Conservation (phyloP, 768 basidiomycete species). For the Sutorius australiensis region DNA sequence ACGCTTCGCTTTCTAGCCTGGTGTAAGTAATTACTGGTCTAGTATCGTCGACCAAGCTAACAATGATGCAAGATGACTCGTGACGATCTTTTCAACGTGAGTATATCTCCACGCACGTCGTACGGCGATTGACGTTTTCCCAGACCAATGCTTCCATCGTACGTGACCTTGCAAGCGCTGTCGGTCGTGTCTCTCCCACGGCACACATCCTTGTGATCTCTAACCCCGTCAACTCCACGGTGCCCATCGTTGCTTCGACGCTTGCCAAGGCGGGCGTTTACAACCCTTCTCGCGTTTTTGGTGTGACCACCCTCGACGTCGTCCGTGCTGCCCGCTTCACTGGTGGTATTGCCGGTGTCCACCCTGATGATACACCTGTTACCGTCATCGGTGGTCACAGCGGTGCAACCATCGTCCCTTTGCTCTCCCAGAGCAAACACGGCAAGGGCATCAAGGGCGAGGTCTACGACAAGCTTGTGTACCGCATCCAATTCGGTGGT, state of each 20-base stretch:
- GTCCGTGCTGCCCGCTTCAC: slow-evolving; percentile 95
- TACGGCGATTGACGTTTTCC: neutral
- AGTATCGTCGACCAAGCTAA: slow-evolving; percentile 22
- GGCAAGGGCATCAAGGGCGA: slow-evolving; percentile 77
- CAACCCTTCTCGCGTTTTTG: slow-evolving; percentile 86
- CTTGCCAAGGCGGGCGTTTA: slow-evolving; percentile 91
- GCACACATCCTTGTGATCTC: slow-evolving; percentile 97
- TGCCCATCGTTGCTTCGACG: slow-evolving; percentile 92
- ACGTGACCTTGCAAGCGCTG: slow-evolving; percentile 87
- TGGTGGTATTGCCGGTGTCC: slow-evolving; percentile 57
- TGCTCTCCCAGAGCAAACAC: slow-evolving; percentile 76
- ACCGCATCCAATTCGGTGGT: slow-evolving; percentile 96
- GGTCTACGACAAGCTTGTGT: slow-evolving; percentile 69
- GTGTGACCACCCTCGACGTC: slow-evolving; percentile 97
- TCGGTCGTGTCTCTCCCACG: slow-evolving; percentile 80
- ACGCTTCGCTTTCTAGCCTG: slow-evolving; percentile 53
- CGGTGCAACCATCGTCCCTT: slow-evolving; percentile 94
- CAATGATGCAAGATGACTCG: slow-evolving; percentile 76
- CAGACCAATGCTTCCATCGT: slow-evolving; percentile 98
- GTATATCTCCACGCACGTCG: slow-evolving; percentile 25
- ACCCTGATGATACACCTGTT: slow-evolving; percentile 65
- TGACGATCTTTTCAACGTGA: slow-evolving; percentile 92
- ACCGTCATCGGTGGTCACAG: slow-evolving; percentile 96
- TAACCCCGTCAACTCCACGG: slow-evolving; percentile 98
- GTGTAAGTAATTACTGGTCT: slow-evolving; percentile 52